Percentiles rank a stretch among this genome's conserved stretches.
Conservation (phyloP, 2,329 filamentous ascomycete genomes). For the Teratosphaeria viscida region DNA sequence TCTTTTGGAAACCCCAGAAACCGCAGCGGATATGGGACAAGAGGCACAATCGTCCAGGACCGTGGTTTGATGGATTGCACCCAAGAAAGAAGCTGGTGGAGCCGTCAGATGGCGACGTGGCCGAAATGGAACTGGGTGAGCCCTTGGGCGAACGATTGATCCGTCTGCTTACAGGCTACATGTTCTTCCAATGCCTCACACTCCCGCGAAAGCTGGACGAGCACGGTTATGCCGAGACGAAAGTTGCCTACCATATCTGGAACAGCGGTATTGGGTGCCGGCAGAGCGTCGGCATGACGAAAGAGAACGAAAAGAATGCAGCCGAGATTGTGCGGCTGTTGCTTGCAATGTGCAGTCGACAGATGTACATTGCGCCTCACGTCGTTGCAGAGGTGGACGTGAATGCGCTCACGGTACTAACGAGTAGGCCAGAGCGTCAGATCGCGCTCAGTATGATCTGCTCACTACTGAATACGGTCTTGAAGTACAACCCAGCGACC, state of each 20-base stretch:
- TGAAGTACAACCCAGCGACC: constrained; percentile 83
- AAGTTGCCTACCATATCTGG: constrained; percentile 92
- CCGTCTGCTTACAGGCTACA: constrained; percentile 74
- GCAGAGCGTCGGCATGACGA: constrained; percentile 74
- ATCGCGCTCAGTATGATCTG: constrained; percentile 81
- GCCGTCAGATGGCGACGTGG: constrained; percentile 26
- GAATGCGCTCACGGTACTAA: constrained; percentile 76
- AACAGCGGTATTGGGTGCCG: constrained; percentile 96
- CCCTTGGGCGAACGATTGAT: constrained; percentile 88
- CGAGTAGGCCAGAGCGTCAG: constrained; percentile 81
- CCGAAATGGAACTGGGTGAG: constrained; percentile 59
- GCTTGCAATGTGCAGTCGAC: constrained; percentile 75
- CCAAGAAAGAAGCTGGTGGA: constrained; percentile 45
- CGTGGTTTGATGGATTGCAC: constrained; percentile 28
- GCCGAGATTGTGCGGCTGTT: constrained; percentile 81
- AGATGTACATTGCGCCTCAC: constrained; percentile 80
- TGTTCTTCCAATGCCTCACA: constrained; percentile 88
- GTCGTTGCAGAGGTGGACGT: constrained; percentile 73
- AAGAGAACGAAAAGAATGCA: constrained; percentile 85
- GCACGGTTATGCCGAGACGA: constrained; percentile 15
- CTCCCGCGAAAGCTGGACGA: constrained; percentile 44
- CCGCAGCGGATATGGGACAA: constrained; percentile 19
- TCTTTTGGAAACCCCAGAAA: constrained; percentile 62
- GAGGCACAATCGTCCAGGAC: constrained; percentile 12
- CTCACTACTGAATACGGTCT: constrained; percentile 82